Evolutionary conservation across 345 rosid genomes (phyloP).

Genomic region (Syzygium grande): DNA sequence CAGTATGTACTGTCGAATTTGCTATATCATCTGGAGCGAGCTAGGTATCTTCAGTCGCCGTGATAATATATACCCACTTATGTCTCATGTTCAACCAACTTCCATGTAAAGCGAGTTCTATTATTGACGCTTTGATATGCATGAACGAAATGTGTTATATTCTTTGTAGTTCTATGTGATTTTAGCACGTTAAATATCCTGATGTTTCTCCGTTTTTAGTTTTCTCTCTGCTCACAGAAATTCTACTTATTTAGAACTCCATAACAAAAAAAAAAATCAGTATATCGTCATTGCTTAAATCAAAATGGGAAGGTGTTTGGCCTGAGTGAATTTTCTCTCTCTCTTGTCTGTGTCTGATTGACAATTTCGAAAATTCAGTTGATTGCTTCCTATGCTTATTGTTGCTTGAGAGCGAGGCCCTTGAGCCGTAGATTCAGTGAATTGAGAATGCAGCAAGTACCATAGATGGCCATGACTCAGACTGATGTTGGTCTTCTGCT

Average conservation of each 20-base stretch:
- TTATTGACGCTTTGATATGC: neutral
- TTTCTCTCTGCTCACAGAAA: neutral
- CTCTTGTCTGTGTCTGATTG: neutral
- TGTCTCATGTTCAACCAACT: neutral
- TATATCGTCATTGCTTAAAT: neutral
- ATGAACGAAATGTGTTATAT: neutral
- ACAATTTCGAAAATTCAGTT: neutral
- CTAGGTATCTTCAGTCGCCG: neutral
- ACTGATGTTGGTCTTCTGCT: neutral
- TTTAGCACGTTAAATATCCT: neutral
- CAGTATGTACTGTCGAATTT: neutral
- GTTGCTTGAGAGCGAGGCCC: neutral
- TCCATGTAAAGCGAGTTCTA: neutral
- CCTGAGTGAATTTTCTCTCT: neutral
- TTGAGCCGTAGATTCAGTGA: neutral
- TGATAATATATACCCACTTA: neutral
- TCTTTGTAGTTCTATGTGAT: neutral
- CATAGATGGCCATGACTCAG: neutral
- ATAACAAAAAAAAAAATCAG: neutral
- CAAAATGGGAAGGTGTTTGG: neutral
- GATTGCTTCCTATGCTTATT: neutral
- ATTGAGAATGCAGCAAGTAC: neutral
- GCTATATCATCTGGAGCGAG: neutral
- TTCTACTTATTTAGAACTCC: neutral
- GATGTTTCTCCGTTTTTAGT: neutral